Evolutionary conservation across 495 filamentous ascomycete species (phyloP).

Genomic region (Penicillium pulvis): DNA sequence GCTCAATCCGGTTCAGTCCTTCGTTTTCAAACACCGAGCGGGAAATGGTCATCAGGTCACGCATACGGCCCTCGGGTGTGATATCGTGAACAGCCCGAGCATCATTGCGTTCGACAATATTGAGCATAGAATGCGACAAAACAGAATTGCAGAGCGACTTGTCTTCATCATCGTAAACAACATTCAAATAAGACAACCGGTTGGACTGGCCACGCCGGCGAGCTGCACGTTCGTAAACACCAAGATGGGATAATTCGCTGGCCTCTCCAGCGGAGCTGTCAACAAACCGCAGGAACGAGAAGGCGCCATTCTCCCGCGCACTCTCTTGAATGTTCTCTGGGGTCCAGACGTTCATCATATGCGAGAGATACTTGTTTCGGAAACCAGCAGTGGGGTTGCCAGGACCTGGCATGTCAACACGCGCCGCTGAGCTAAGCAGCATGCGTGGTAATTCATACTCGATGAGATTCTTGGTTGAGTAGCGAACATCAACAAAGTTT

Average conservation of each 20-base stretch:
- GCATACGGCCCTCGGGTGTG: slow-evolving; percentile 71
- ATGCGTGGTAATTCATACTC: slow-evolving; percentile 80
- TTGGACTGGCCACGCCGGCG: slow-evolving; percentile 48
- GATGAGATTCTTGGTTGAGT: slow-evolving; percentile 85
- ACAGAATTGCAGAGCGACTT: slow-evolving; percentile 48
- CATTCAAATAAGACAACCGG: slow-evolving; percentile 54
- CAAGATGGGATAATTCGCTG: slow-evolving; percentile 63
- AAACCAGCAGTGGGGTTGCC: slow-evolving; percentile 78
- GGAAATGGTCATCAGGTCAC: slow-evolving; percentile 78
- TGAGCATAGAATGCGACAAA: slow-evolving; percentile 76
- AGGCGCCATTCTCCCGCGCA: slow-evolving; percentile 59
- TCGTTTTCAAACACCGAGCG: slow-evolving; percentile 62
- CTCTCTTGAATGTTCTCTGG: slow-evolving; percentile 72
- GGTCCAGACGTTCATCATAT: slow-evolving; percentile 88
- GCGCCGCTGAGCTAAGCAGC: slow-evolving; percentile 73
- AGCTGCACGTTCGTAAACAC: slow-evolving; percentile 65
- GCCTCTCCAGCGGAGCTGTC: slow-evolving; percentile 75
- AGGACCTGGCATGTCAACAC: slow-evolving; percentile 73
- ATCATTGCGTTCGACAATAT: slow-evolving; percentile 72
- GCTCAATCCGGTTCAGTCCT: slow-evolving; percentile 76
- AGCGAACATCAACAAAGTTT: slow-evolving; percentile 72
- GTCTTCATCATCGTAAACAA: slow-evolving; percentile 61
- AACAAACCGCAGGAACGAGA: slow-evolving; percentile 89
- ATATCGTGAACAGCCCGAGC: slow-evolving; percentile 66
- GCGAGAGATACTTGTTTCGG: slow-evolving; percentile 67